phyloP scores from a whole-genome alignment of 805 yeast species.

The Teunomyces cretensis region DNA sequence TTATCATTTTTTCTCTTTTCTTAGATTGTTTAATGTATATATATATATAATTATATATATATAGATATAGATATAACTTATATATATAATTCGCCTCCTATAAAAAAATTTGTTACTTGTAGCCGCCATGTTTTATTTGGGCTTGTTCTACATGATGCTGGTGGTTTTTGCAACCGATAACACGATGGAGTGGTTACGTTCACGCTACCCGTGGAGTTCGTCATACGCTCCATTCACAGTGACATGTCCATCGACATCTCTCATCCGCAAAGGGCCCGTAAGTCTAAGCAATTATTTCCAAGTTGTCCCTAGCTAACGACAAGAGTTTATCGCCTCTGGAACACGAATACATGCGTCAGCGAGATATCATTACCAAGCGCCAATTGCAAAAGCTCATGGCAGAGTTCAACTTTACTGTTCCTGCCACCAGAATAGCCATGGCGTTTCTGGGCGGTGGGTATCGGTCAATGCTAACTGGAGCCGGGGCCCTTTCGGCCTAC shows the following conservation, averaged over 20 bases:
- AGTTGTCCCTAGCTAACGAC: slow-evolving; percentile 10
- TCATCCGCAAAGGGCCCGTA: slow-evolving; percentile 22
- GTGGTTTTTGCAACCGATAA: neutral
- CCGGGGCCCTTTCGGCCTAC: slow-evolving; percentile 53
- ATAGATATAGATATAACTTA: slow-evolving; percentile 5
- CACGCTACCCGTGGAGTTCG: slow-evolving; percentile 3
- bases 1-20: neutral
- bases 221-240: slow-evolving; percentile 29
- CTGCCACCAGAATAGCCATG: slow-evolving; percentile 35
- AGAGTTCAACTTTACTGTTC: slow-evolving; percentile 31
- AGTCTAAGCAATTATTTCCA: slow-evolving; percentile 7
- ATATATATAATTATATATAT: slow-evolving; percentile 6
- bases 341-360: slow-evolving; percentile 24
- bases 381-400: slow-evolving; percentile 28
- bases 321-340: slow-evolving; percentile 19
- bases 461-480: slow-evolving; percentile 59
- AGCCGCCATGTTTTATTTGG: slow-evolving; percentile 5
- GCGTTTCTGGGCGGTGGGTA: slow-evolving; percentile 55
- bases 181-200: neutral
- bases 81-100: slow-evolving; percentile 3
- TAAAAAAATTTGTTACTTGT: too few relatives aligned
- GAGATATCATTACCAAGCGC: slow-evolving; percentile 27
- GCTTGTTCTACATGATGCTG: neutral
- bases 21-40: slow-evolving; percentile 4
- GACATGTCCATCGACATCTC: slow-evolving; percentile 19